phyloP scores from a whole-genome alignment of 352 stramenopile species.

The Phytophthora citrophthora region DNA sequence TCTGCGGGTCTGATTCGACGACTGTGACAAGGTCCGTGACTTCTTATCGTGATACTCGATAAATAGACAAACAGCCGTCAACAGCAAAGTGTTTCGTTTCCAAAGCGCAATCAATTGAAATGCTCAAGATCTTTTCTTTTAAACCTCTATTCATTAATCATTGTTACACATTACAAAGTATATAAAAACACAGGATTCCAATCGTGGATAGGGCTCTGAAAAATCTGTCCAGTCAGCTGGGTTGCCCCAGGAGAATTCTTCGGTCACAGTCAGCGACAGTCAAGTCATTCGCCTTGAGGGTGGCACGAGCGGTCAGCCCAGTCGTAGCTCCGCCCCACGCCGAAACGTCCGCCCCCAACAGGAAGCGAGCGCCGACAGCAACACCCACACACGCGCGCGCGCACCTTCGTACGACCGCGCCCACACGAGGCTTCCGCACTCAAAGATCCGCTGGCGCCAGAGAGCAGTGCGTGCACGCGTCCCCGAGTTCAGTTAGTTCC shows the following conservation, averaged over 20 bases:
- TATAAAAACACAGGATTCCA: background rate
- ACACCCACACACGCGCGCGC: background rate
- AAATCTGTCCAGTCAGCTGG: conserved; percentile 45
- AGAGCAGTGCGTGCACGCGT: conserved; percentile 16
- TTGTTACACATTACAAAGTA: background rate
- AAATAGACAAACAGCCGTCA: background rate
- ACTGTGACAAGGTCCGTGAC: conserved; percentile 13
- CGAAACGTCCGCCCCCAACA: conserved; percentile 21
- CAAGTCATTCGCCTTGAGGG: conserved; percentile 15
- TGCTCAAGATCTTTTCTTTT: too few relatives aligned
- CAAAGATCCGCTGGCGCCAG: conserved; percentile 23
- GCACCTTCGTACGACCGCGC: background rate
- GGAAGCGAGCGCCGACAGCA: background rate
- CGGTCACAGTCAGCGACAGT: conserved; percentile 16
- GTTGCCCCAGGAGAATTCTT: conserved; percentile 33
- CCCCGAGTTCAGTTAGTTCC: conserved; percentile 9
- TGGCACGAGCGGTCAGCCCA: conserved; percentile 29
- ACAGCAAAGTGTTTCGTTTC: too few relatives aligned
- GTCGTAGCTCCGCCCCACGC: conserved; percentile 13
- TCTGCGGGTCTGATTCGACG: conserved; percentile 32
- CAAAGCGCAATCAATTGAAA: too few relatives aligned
- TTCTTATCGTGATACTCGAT: conserved; percentile 2
- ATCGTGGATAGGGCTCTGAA: conserved; percentile 20
- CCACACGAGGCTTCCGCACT: conserved; percentile 6
- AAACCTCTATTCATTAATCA: background rate